Evolutionary conservation across 2,329 filamentous ascomycete species (phyloP).

Genomic region (Talaromyces sp.): DNA sequence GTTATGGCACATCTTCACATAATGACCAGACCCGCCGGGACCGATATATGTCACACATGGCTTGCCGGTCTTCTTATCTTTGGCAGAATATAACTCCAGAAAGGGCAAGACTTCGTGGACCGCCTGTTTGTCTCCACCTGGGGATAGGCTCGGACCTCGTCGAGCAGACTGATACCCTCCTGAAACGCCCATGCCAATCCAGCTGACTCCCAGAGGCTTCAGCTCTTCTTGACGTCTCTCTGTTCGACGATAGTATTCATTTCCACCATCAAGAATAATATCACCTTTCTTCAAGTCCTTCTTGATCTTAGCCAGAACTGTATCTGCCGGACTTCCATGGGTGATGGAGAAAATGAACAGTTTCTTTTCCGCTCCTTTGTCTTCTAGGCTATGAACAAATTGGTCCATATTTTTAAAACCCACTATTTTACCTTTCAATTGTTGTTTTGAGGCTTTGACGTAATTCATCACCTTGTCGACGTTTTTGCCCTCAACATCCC

Average conservation of each 20-base stretch:
- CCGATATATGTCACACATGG: slow-evolving; percentile 59
- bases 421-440: slow-evolving; percentile 25
- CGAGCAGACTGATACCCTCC: slow-evolving; percentile 65
- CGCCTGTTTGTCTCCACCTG: slow-evolving; percentile 53
- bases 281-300: slow-evolving; percentile 53
- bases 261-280: slow-evolving; percentile 63
- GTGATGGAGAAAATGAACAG: slow-evolving; percentile 38
- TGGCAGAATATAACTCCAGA: slow-evolving; percentile 56
- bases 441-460: slow-evolving; percentile 13
- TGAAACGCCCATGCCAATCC: slow-evolving; percentile 62
- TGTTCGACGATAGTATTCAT: slow-evolving; percentile 61
- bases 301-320: slow-evolving; percentile 34
- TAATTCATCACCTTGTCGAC: slow-evolving; percentile 25
- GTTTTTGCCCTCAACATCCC: slow-evolving; percentile 30
- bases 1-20: slow-evolving; percentile 72
- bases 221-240: slow-evolving; percentile 57
- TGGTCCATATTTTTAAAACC: slow-evolving; percentile 30
- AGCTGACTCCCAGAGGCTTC: slow-evolving; percentile 53
- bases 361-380: slow-evolving; percentile 21
- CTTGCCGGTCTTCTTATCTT: slow-evolving; percentile 50
- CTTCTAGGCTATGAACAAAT: slow-evolving; percentile 30
- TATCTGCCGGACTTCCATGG: slow-evolving; percentile 33
- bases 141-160: slow-evolving; percentile 61
- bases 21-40: slow-evolving; percentile 60
- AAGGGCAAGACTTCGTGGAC: slow-evolving; percentile 57